These are phyloP conservation scores for Monosporascus sp. DNA, from an alignment of 2,329 filamentous ascomycete genomes.

Conservation along the genomic window DNA sequence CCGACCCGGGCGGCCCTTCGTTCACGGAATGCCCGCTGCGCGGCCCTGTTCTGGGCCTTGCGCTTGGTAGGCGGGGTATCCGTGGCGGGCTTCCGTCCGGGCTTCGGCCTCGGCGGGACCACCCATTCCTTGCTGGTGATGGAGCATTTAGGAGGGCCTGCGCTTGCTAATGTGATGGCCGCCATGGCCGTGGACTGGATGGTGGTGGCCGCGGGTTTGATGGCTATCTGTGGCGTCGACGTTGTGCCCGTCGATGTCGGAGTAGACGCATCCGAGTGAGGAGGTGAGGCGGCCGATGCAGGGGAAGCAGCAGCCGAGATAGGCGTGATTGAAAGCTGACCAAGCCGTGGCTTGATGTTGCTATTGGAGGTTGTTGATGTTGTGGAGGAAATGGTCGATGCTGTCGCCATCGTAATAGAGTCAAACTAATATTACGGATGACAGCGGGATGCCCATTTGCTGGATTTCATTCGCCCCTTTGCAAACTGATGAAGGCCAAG, in stretches of 20 bases:
- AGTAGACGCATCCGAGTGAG: constrained; percentile 21
- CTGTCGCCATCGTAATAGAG: background rate
- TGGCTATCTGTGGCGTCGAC: constrained; percentile 19
- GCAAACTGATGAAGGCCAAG: background rate
- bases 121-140: constrained; percentile 84
- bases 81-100: constrained; percentile 87
- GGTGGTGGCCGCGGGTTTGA: constrained; percentile 19
- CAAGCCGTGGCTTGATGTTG: constrained; percentile 15
- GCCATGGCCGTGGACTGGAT: constrained; percentile 38
- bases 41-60: constrained; percentile 89
- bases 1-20: constrained; percentile 78
- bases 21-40: constrained; percentile 86
- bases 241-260: constrained; percentile 9
- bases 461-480: constrained; percentile 1
- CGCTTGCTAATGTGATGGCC: constrained; percentile 38
- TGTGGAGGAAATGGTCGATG: constrained; percentile 14
- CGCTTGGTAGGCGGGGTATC: constrained; percentile 90
- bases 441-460: constrained; percentile 8
- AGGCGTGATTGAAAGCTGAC: constrained; percentile 25
- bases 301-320: constrained; percentile 22
- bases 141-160: constrained; percentile 42
- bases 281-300: constrained; percentile 22
- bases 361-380: constrained; percentile 12
- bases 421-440: background rate
- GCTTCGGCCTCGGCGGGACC: constrained; percentile 77